A percentile compares a stretch with the other conserved stretches of the same genome.
These are phyloP conservation scores for Alliaria petiolata DNA, from an alignment of 345 rosid genomes.

Conservation along the genomic window DNA sequence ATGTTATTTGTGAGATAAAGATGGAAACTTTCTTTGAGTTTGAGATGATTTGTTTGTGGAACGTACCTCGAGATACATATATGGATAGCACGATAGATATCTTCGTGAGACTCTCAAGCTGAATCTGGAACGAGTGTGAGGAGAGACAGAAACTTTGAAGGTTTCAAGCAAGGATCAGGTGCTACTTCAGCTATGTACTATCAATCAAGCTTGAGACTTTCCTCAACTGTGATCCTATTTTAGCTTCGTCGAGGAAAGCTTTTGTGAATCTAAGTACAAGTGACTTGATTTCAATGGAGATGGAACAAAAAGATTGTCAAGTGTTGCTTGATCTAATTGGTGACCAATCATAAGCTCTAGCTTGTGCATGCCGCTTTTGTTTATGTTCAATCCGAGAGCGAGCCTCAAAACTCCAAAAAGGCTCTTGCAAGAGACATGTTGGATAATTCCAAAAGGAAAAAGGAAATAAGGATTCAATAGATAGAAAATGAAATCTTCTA, in stretches of 20 bases:
- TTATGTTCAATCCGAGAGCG: no score
- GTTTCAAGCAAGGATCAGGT: slow-evolving; percentile 73
- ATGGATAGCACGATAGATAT: slow-evolving; percentile 63
- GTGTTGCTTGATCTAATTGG: slow-evolving; percentile 77
- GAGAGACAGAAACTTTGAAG: slow-evolving; percentile 70
- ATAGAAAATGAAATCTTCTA: no score
- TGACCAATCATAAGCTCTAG: no score
- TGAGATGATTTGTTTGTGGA: background rate
- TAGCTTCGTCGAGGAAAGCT: slow-evolving; percentile 44
- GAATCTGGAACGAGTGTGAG: slow-evolving; percentile 58
- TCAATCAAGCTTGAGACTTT: slow-evolving; percentile 76
- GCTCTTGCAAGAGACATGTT: no score
- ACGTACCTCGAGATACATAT: slow-evolving; percentile 79
- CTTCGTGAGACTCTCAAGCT: slow-evolving; percentile 62
- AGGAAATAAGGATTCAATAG: no score
- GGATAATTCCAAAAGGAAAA: no score
- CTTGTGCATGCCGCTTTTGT: no score
- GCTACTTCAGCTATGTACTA: slow-evolving; percentile 84
- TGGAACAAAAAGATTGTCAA: slow-evolving; percentile 79
- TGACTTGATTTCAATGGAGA: slow-evolving; percentile 53
- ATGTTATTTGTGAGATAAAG: background rate
- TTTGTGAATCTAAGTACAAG: slow-evolving; percentile 60
- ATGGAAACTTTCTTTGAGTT: background rate
- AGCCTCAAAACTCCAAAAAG: no score
- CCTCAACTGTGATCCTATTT: slow-evolving; percentile 35